Conservation (phyloP, 1,284 basidiomycete genomes). For the Ustilago bromivora region DNA sequence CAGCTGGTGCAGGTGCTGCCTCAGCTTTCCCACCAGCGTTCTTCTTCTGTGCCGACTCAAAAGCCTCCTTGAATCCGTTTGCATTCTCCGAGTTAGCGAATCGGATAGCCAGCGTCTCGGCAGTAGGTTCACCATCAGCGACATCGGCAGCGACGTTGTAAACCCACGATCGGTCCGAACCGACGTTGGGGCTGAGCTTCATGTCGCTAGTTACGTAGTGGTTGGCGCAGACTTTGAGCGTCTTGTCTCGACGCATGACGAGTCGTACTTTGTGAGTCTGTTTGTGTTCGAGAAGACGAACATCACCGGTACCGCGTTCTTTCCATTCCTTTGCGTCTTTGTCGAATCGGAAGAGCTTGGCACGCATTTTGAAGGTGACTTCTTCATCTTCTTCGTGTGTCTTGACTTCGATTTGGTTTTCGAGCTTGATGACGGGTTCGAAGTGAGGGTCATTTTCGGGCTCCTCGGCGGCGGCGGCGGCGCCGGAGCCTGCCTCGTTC, state of each 20-base stretch:
- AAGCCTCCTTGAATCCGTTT: slow-evolving; percentile 67
- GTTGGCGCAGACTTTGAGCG: slow-evolving; percentile 99
- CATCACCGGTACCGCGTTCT: slow-evolving; percentile 76
- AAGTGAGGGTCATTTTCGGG: slow-evolving; percentile 91
- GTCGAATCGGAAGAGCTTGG: slow-evolving; percentile 98
- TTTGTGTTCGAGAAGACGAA: slow-evolving; percentile 77
- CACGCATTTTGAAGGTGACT: slow-evolving; percentile 96
- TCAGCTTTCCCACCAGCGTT: slow-evolving; percentile 50
- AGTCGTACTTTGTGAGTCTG: slow-evolving; percentile 89
- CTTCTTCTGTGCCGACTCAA: slow-evolving; percentile 62
- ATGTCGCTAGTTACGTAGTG: slow-evolving; percentile 91
- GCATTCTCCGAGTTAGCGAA: slow-evolving; percentile 91
- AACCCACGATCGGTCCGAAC: slow-evolving; percentile 99
- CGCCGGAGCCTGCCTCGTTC: slow-evolving; percentile 39
- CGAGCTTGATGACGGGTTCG: slow-evolving; percentile 96
- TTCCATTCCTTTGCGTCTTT: slow-evolving; percentile 89
- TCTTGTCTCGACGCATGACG: slow-evolving; percentile 99
- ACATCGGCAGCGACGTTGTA: slow-evolving; percentile 92
- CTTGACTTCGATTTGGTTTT: slow-evolving; percentile 94
- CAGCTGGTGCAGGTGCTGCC: slow-evolving; percentile 30
- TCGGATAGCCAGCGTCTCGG: slow-evolving; percentile 96
- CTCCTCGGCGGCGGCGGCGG: slow-evolving; percentile 72
- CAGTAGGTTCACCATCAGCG: slow-evolving; percentile 80
- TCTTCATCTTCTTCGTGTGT: slow-evolving; percentile 96
- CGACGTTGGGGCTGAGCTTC: slow-evolving; percentile 96